Evolutionary conservation across 2,329 filamentous ascomycete genomes (phyloP).

Genomic region (Aspergillus aculeatinus): DNA sequence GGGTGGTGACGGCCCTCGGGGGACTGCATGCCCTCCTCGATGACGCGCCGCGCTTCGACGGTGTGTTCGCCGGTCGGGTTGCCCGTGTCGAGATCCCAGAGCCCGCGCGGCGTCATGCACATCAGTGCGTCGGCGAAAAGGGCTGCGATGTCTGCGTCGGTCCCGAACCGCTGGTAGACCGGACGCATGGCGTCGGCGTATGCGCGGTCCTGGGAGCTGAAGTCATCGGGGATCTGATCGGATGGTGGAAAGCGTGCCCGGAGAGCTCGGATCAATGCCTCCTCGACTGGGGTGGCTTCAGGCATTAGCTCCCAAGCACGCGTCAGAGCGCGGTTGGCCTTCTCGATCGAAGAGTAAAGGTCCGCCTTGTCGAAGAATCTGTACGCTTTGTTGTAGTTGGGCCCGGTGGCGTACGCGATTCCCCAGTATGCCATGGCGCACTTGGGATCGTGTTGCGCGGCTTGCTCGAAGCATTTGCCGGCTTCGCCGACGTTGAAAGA

Average conservation of each 20-base stretch:
- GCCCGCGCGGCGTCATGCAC: constrained; percentile 62
- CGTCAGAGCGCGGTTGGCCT: not conserved
- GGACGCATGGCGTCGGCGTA: constrained; percentile 61
- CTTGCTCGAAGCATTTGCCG: constrained; percentile 34
- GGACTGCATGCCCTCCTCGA: constrained; percentile 57
- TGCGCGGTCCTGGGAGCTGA: constrained; percentile 52
- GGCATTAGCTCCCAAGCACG: not conserved
- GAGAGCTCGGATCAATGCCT: constrained; percentile 52
- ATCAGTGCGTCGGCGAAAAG: constrained; percentile 64
- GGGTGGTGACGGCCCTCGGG: constrained; percentile 53
- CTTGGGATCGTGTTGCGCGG: constrained; percentile 29
- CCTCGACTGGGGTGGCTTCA: constrained; percentile 51
- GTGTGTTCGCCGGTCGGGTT: constrained; percentile 56
- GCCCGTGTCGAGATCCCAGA: constrained; percentile 61
- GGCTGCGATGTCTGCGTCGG: constrained; percentile 60
- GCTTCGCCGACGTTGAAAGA: constrained; percentile 43
- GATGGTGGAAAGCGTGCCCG: constrained; percentile 55
- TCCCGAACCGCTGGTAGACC: constrained; percentile 51
- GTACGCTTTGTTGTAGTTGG: constrained; percentile 80
- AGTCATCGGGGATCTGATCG: constrained; percentile 47
- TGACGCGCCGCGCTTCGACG: constrained; percentile 55
- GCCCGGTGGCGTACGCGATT: constrained; percentile 63
- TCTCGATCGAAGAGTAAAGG: constrained; percentile 46
- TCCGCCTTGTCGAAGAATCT: constrained; percentile 65
- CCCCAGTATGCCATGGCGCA: constrained; percentile 43